Evolutionary conservation across 495 filamentous ascomycete genomes (phyloP).

Genomic region (Pyrenula massariospora): DNA sequence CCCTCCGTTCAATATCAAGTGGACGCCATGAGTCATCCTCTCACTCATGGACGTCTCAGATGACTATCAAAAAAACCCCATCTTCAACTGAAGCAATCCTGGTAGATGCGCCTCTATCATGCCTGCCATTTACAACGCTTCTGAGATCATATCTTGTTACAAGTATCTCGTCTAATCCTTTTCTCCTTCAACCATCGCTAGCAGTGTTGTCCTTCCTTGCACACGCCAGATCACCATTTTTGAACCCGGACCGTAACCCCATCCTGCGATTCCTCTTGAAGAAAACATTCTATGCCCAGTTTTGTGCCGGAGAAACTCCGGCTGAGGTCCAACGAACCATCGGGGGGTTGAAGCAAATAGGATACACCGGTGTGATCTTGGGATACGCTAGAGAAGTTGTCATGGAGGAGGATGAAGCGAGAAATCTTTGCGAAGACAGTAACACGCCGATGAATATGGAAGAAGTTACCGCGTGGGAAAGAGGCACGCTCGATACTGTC

Average conservation of each 20-base stretch:
- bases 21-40: background rate
- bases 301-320: constrained; percentile 64
- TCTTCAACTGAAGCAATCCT: background rate
- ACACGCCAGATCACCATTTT: constrained; percentile 41
- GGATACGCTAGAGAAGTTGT: constrained; percentile 68
- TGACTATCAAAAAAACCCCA: background rate
- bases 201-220: constrained; percentile 50
- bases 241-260: constrained; percentile 47
- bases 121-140: constrained; percentile 55
- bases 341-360: constrained; percentile 46
- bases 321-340: constrained; percentile 50
- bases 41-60: background rate
- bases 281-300: constrained; percentile 73
- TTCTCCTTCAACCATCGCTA: constrained; percentile 52
- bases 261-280: constrained; percentile 49
- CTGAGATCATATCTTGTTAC: constrained; percentile 65
- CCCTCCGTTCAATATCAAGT: background rate
- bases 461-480: constrained; percentile 34
- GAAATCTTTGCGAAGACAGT: constrained; percentile 9
- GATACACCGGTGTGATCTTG: constrained; percentile 67
- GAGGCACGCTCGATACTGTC: constrained; percentile 59
- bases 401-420: constrained; percentile 36
- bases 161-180: constrained; percentile 59
- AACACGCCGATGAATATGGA: constrained; percentile 5
- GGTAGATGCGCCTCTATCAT: constrained; percentile 37